Conservation (phyloP, 306 rosid species). For the Trichosanthes cucumerina region DNA sequence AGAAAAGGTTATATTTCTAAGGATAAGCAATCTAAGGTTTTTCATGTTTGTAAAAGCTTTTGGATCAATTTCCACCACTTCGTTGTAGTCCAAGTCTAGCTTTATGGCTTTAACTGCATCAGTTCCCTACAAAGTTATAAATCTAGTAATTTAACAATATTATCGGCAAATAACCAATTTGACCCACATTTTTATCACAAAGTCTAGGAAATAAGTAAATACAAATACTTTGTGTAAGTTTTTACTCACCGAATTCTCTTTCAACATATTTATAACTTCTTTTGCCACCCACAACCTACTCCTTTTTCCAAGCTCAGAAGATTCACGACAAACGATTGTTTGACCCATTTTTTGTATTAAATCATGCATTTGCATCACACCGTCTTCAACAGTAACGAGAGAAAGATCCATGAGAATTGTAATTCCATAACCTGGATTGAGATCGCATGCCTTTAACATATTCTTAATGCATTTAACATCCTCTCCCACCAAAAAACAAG, state of each 20-base stretch:
- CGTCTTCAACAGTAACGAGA: not conserved
- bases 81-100: not conserved
- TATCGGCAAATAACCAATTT: no score
- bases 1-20: not conserved
- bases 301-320: not conserved
- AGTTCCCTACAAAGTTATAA: not conserved
- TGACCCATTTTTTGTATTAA: constrained; percentile 21
- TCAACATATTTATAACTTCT: not conserved
- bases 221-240: no score
- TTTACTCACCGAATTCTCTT: not conserved
- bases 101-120: not conserved
- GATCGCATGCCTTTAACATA: constrained; percentile 16
- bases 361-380: constrained; percentile 6
- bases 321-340: constrained; percentile 11
- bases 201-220: no score
- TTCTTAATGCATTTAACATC: not conserved
- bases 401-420: constrained; percentile 3
- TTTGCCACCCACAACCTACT: constrained; percentile 3
- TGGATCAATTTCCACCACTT: no score
- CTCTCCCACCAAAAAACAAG: constrained; percentile 26
- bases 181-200: no score
- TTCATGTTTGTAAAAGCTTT: not conserved
- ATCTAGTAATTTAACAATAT: not conserved
- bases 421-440: constrained; percentile 15
- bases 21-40: not conserved